Evolutionary conservation across 2,329 filamentous ascomycete species (phyloP).

Genomic region (Niveomyces coronatus): DNA sequence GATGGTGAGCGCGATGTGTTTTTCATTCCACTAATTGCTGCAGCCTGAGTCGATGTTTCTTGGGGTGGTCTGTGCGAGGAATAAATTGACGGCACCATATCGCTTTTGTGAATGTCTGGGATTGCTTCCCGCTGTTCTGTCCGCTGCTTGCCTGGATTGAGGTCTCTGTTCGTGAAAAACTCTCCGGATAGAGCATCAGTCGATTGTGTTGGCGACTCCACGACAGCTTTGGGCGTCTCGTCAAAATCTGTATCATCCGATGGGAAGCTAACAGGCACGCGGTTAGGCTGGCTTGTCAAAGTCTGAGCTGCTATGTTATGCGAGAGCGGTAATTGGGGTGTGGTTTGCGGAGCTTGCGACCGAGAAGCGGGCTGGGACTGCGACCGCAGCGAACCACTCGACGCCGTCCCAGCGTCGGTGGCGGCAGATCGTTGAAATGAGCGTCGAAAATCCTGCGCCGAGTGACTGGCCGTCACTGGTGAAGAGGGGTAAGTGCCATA

Average conservation of each 20-base stretch:
- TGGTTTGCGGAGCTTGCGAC: conserved; percentile 22
- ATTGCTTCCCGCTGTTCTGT: conserved; percentile 20
- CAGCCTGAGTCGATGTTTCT: conserved; percentile 42
- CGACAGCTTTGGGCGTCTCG: conserved; percentile 29
- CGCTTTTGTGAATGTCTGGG: conserved; percentile 35
- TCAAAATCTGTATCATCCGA: conserved; percentile 44
- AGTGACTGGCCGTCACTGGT: conserved; percentile 34
- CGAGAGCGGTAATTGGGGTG: conserved; percentile 11
- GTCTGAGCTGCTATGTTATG: conserved; percentile 22
- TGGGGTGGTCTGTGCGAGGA: conserved; percentile 39
- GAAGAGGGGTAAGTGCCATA: conserved; percentile 48
- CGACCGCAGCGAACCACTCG: conserved; percentile 49
- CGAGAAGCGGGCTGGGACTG: conserved; percentile 57
- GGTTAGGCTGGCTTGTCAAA: conserved; percentile 33
- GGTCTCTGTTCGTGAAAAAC: conserved; percentile 19
- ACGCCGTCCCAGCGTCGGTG: conserved; percentile 36
- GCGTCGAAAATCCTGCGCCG: conserved; percentile 43
- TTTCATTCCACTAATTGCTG: conserved; percentile 42
- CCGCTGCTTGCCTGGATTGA: conserved; percentile 17
- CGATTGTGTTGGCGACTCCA: conserved; percentile 37
- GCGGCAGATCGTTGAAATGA: conserved; percentile 44
- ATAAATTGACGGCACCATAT: conserved; percentile 30
- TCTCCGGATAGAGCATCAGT: conserved; percentile 30
- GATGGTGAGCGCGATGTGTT: conserved; percentile 47
- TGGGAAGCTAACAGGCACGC: conserved; percentile 43